Evolutionary conservation across 1,284 basidiomycete genomes (phyloP), one percentile per base, ranked within the genome.

Genomic region (Malassezia yamatoensis): DNA sequence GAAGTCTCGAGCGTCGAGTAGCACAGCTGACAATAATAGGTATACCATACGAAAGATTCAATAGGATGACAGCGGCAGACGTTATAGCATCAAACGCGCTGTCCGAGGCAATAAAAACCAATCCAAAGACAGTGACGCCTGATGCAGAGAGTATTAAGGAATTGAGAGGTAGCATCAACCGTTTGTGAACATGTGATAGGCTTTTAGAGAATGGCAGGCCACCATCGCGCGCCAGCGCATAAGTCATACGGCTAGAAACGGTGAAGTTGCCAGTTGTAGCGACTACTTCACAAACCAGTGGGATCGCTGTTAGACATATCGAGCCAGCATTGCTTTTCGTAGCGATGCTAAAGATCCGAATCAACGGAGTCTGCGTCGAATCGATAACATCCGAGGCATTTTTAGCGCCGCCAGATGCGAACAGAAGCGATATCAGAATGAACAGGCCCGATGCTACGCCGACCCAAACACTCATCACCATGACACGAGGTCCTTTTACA

Each of bases 211-310:
- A 80, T 1, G 83, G 83, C 1, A 86, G 78, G 9, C 83, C 84
- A 50, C 78, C 77, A 75, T 87, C 85, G 1, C 84, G 78, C 0
- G 85, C 83, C 61, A 87, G 85, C 35, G 82, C 81, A 77, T 83
- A 83, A 1, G 82, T 82, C 66, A 84, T 82, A 18, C 85, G 80
- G 1, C 83, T 84, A 11, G 82, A 80, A 2, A 82, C 82, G 47
- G 82, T 59, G 2, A 65, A 49, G n/a, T 64, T 45, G 1, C 57
- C 62, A 3, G 60, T 60, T 0, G 62, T 64, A 10, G 70, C 64
- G 20, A 75, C 71, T 13, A 67, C 68, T 77, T 78, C 78, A n/a
- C 67, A 70, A 10, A 50, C 34, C 43, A 78, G 72, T 1, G 78
- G 76, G 64, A 79, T 77, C 50, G 76, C 73, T 35, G 70, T 59